These are phyloP conservation scores for Phytophthora foliorum DNA, from an alignment of 352 stramenopile species.

Conservation along the genomic window DNA sequence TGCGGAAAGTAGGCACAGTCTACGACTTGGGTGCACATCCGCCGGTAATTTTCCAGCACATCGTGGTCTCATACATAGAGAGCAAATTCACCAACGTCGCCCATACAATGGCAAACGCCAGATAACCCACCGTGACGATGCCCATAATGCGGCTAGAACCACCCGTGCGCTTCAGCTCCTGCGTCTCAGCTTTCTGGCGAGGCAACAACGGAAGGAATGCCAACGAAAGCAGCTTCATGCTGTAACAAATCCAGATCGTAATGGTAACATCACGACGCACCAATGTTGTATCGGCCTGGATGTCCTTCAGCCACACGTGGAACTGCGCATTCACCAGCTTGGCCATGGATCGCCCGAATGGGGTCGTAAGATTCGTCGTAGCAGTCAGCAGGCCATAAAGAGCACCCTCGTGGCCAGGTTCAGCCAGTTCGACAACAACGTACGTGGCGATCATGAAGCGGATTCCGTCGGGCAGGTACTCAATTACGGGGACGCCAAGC, in stretches of 20 bases:
- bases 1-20: neutral
- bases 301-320: slow-evolving; percentile 59
- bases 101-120: slow-evolving; percentile 48
- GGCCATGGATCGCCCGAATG: slow-evolving; percentile 54
- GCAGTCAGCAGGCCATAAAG: slow-evolving; percentile 69
- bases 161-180: slow-evolving; percentile 51
- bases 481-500: slow-evolving; percentile 60
- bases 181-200: slow-evolving; percentile 58
- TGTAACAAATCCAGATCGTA: slow-evolving; percentile 68
- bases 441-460: slow-evolving; percentile 74
- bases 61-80: slow-evolving; percentile 60
- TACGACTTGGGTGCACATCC: slow-evolving; percentile 48
- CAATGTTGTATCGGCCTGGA: slow-evolving; percentile 48
- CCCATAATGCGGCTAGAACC: slow-evolving; percentile 50
- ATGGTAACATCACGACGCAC: slow-evolving; percentile 69
- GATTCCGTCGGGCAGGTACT: slow-evolving; percentile 58
- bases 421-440: slow-evolving; percentile 67
- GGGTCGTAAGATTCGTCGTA: slow-evolving; percentile 56
- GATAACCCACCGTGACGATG: slow-evolving; percentile 44
- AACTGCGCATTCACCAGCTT: slow-evolving; percentile 68
- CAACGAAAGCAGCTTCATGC: slow-evolving; percentile 64
- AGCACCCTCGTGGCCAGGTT: slow-evolving; percentile 59
- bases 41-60: slow-evolving; percentile 68
- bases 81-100: slow-evolving; percentile 57
- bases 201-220: slow-evolving; percentile 59